Evolutionary conservation across 2,329 filamentous ascomycete species (phyloP), one percentile per base, ranked within the genome.

Genomic region (Penicillium palitans): DNA sequence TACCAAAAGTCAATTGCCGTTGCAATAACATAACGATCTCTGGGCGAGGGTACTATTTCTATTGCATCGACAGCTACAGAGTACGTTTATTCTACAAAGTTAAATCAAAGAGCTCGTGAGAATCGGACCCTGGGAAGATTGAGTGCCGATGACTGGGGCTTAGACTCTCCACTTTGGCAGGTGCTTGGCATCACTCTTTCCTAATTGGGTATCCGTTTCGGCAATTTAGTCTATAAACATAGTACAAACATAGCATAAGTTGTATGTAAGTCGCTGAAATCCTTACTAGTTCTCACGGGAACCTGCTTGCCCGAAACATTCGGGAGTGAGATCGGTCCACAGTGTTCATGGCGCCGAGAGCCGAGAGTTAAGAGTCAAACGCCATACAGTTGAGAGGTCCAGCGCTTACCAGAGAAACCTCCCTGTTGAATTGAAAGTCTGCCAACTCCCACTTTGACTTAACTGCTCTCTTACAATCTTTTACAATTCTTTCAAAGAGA

Each of bases 141-240:
- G 25, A 25, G 25, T 25, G 25, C 25, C 25, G 25, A 25, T 25
- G 25, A 21, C 27, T 10, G 27, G 31, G 46, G 27, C 37, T 21
- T 24, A 29, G 27, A 25, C 21, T 50, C 47, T 42, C 21, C 12
- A 24, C 19, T 41, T 41, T 24, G 37, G n/a, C 4, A 21, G 35
- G 13, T 15, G n/a, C 48, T 57, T 56, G 48, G 39, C 58, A 25
- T 27, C 57, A 25, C 6, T 4, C 39, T 29, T 52, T 21, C 63
- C 61, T 56, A 60, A 64, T 62, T 39, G 39, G 35, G 60, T 55
- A 55, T 21, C 7, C 37, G 39, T 50, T 62, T 64, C 61, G 59
- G 46, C 42, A 5, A 24, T n/a, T 46, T 46, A 39, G 6, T 44
- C 21, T n/a, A 45, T 2, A 45, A 27, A 10, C 9, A 41, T 3